These are phyloP conservation scores for Abelmoschus esculentus DNA, from an alignment of 345 rosid species.

Conservation along the genomic window DNA sequence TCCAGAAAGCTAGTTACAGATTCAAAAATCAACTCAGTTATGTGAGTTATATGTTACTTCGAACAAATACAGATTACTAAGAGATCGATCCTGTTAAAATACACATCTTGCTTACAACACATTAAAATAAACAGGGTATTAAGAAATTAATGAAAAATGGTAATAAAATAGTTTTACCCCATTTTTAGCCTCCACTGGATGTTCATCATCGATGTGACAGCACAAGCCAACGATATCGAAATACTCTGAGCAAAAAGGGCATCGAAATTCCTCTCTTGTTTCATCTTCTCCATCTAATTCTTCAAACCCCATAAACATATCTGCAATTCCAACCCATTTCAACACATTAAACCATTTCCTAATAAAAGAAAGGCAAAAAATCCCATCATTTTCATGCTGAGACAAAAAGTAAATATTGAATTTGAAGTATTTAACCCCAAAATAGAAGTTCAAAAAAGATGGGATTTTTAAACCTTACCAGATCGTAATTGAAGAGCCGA, in stretches of 20 bases:
- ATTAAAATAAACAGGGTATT: neutral
- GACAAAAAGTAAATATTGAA: neutral
- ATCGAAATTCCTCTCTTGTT: slow-evolving; percentile 79
- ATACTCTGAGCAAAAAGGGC: slow-evolving; percentile 85
- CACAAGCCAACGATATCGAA: slow-evolving; percentile 87
- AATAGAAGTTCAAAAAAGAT: neutral
- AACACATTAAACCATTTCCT: neutral
- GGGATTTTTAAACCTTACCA: slow-evolving; percentile 38
- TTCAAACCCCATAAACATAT: slow-evolving; percentile 73
- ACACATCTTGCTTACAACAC: neutral
- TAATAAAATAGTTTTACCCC: slow-evolving; percentile 44
- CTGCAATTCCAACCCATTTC: slow-evolving; percentile 39
- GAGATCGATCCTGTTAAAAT: neutral
- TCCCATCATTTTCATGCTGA: neutral
- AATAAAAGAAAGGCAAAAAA: neutral
- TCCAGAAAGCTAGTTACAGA: neutral
- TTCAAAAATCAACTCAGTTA: neutral
- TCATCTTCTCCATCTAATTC: slow-evolving; percentile 85
- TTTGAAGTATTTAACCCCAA: neutral
- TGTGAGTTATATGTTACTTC: neutral
- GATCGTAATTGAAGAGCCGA: slow-evolving; percentile 81
- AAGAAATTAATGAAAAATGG: neutral
- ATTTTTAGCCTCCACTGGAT: slow-evolving; percentile 74
- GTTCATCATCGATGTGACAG: slow-evolving; percentile 88
- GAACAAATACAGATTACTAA: neutral